A percentile compares a stretch with the other conserved stretches of the same genome.
Conservation (phyloP, 345 rosid species). For the Fremontodendron californicum region DNA sequence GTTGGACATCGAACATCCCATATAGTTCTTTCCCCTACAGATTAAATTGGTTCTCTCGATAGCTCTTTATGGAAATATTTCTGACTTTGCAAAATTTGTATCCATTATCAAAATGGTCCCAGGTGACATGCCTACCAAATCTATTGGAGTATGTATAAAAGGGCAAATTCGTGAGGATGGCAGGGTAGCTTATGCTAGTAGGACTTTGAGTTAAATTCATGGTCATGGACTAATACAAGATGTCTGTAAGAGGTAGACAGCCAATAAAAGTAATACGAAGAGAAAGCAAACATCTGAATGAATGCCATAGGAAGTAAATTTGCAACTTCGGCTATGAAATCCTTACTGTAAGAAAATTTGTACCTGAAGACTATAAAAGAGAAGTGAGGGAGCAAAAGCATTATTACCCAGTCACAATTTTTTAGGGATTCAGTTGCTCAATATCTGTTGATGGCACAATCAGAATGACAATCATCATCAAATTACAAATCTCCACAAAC, state of each 20-base stretch:
- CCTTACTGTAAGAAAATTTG: neutral
- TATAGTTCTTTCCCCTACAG: conserved; percentile 2
- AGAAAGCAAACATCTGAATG: neutral
- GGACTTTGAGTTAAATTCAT: neutral
- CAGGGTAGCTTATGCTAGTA: neutral
- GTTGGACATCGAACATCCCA: conserved; percentile 17
- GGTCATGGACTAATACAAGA: too few relatives aligned
- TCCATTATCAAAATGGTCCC: neutral
- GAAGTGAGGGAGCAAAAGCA: neutral
- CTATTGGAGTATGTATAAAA: neutral
- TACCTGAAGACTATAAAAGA: neutral
- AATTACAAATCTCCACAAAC: conserved; percentile 11
- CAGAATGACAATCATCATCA: conserved; percentile 8
- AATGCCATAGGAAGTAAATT: neutral
- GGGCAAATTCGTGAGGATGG: neutral
- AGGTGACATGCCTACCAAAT: neutral
- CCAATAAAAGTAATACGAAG: neutral
- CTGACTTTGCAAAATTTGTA: neutral
- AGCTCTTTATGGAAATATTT: neutral
- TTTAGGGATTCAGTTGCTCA: neutral
- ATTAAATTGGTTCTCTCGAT: conserved; percentile 4
- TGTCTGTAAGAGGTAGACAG: neutral
- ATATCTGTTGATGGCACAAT: conserved; percentile 9
- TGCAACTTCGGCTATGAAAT: neutral
- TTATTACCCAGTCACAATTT: neutral